phyloP scores from a whole-genome alignment of 2,329 filamentous ascomycete genomes.

The Paecilomyces sp. region DNA sequence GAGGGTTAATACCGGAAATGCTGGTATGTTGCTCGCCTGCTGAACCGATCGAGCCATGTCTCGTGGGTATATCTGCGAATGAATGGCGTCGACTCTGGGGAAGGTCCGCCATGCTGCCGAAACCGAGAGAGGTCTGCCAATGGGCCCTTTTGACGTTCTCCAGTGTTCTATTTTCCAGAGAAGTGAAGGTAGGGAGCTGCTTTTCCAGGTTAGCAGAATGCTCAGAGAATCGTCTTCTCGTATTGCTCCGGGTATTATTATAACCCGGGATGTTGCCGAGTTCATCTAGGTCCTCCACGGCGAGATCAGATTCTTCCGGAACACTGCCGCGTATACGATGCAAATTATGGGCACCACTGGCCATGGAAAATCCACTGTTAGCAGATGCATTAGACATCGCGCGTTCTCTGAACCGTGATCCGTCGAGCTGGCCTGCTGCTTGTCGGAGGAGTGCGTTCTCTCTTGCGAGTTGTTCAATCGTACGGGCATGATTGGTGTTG shows the following conservation, averaged over 20 bases:
- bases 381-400: constrained; percentile 33
- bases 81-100: constrained; percentile 46
- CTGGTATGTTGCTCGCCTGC: constrained; percentile 24
- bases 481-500: constrained; percentile 33
- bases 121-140: constrained; percentile 45
- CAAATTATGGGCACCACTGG: constrained; percentile 22
- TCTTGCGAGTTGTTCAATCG: constrained; percentile 39
- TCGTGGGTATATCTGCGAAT: constrained; percentile 44
- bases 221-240: constrained; percentile 37
- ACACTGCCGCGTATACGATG: constrained; percentile 36
- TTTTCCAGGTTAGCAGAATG: constrained; percentile 35
- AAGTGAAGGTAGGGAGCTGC: constrained; percentile 28
- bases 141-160: constrained; percentile 42
- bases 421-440: constrained; percentile 33
- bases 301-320: constrained; percentile 37
- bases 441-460: constrained; percentile 43
- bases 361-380: constrained; percentile 24
- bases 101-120: constrained; percentile 38
- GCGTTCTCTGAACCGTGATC: constrained; percentile 29
- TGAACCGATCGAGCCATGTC: constrained; percentile 37
- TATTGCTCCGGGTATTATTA: constrained; percentile 28
- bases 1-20: constrained; percentile 9
- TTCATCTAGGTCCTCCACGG: constrained; percentile 39
- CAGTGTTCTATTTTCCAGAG: constrained; percentile 36
- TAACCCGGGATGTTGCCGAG: constrained; percentile 33